Evolutionary conservation across 371 early-diverging fungal species (phyloP), one percentile per base, ranked within the genome.

Genomic region (Mortierella sp.): DNA sequence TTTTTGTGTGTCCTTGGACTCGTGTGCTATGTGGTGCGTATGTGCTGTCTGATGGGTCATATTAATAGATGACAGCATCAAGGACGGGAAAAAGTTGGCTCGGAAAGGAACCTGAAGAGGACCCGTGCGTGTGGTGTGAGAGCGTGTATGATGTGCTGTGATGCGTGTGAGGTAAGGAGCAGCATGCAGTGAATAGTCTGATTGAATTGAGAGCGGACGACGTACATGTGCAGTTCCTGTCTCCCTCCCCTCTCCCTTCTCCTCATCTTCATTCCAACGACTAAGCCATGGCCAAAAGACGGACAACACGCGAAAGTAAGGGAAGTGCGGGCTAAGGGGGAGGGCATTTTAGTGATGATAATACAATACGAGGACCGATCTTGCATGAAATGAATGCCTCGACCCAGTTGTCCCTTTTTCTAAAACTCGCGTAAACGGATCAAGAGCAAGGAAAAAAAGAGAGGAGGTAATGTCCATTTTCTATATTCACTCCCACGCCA

Each of bases 211-310:
- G n/a, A n/a, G n/a, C n/a, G n/a, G n/a, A n/a, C n/a, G n/a, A n/a
- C n/a, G n/a, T n/a, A n/a, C n/a, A n/a, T n/a, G n/a, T n/a, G n/a
- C n/a, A 23, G 11, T 8, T 8, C 28, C 9, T 50, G 15, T 28
- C 7, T 32, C 7, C 19, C 50, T 6, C 50, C 50, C 17, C 21
- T 2, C 31, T 19, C 14, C 28, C 50, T n/a, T 4, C 44, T 44
- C 21, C 44, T 57, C 57, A n/a, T 48, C 50, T 30, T 49, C 59
- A 59, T 59, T 59, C 59, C 59, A 59, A 59, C 59, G 50, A 58
- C 15, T 59, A 42, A 48, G 57, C 49, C 43, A 56, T 44, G 21
- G 42, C 21, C 43, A 34, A 34, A 11, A 34, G 7, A 7, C 37
- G 14, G 37, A 7, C 7, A 7, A 14, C 37, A 14, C 4, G 37